Percentiles rank a stretch among this genome's conserved stretches.
These are phyloP conservation scores for Globisporangium paroecandrum DNA, from an alignment of 352 stramenopile species.

Conservation along the genomic window DNA sequence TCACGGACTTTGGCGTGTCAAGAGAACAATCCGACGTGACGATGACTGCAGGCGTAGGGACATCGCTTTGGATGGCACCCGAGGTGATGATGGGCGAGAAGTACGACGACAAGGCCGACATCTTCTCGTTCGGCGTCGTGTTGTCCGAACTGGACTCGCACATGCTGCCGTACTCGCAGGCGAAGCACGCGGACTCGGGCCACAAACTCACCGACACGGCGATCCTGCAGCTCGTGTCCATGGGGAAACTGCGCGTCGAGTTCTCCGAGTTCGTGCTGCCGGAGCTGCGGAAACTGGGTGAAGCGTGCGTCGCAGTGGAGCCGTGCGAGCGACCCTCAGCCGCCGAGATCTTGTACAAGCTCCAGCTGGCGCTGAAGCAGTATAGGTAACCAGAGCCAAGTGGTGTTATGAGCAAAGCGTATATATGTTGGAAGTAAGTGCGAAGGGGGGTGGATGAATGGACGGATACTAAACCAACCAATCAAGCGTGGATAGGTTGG, in stretches of 20 bases:
- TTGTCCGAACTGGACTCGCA: constrained; percentile 47
- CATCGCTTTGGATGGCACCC: constrained; percentile 57
- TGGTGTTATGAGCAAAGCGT: not conserved
- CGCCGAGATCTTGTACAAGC: constrained; percentile 31
- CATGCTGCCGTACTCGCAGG: constrained; percentile 35
- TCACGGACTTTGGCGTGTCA: constrained; percentile 63
- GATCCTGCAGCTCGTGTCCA: constrained; percentile 40
- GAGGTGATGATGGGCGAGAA: constrained; percentile 49
- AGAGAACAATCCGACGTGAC: constrained; percentile 34
- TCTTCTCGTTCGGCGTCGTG: constrained; percentile 53
- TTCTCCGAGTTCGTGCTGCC: constrained; percentile 30
- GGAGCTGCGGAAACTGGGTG: constrained; percentile 27
- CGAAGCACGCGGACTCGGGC: constrained; percentile 24
- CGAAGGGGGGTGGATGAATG: not conserved
- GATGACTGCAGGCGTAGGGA: constrained; percentile 52
- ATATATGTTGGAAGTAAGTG: not conserved
- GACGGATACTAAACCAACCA: not conserved
- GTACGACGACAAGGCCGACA: constrained; percentile 48
- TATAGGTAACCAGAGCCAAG: constrained; percentile 1
- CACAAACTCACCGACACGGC: constrained; percentile 30
- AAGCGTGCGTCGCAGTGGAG: constrained; percentile 38
- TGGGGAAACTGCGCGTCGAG: constrained; percentile 30
- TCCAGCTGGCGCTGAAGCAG: constrained; percentile 28
- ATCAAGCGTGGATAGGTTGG: not conserved
- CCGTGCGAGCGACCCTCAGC: constrained; percentile 32